A percentile compares a stretch with the other conserved stretches of the same genome.
Conservation (phyloP, 2,329 filamentous ascomycete genomes). For the Microthyrium microscopicum region DNA sequence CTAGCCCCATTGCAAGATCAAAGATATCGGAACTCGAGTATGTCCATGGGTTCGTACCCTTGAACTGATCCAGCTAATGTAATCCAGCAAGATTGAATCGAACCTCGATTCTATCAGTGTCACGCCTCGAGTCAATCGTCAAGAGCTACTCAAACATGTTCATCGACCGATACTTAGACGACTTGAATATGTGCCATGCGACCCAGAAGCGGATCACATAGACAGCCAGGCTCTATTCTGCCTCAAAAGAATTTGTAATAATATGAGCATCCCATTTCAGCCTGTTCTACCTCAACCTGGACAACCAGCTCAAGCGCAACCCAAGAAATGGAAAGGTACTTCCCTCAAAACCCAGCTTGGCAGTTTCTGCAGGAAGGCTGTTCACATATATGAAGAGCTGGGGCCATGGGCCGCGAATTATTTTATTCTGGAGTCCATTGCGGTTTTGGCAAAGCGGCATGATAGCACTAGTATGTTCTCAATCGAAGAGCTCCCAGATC, state of each 20-base stretch:
- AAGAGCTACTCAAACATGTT: conserved; percentile 49
- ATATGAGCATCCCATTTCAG: too few species aligned
- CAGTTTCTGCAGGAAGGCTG: neutral
- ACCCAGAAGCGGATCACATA: too few species aligned
- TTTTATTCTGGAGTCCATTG: neutral
- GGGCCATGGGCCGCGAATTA: neutral
- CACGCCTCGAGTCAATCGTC: conserved; percentile 50
- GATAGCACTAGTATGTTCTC: neutral
- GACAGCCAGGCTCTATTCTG: too few species aligned
- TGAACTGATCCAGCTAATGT: conserved; percentile 13
- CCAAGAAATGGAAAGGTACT: neutral
- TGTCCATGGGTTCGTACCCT: too few species aligned
- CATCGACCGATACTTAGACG: conserved; percentile 43
- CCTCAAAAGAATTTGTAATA: too few species aligned
- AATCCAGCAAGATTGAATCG: conserved; percentile 41
- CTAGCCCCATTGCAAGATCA: conserved; percentile 50
- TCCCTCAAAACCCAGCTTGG: neutral
- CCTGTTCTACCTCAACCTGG: too few species aligned
- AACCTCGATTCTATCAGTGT: conserved; percentile 54
- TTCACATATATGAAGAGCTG: neutral
- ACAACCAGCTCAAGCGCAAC: too few species aligned
- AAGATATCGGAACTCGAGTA: too few species aligned
- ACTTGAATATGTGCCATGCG: conserved; percentile 15
- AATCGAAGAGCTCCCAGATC: neutral
- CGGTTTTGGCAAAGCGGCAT: neutral